phyloP scores from a whole-genome alignment of 495 filamentous ascomycete genomes.

The Bacidia rubella region DNA sequence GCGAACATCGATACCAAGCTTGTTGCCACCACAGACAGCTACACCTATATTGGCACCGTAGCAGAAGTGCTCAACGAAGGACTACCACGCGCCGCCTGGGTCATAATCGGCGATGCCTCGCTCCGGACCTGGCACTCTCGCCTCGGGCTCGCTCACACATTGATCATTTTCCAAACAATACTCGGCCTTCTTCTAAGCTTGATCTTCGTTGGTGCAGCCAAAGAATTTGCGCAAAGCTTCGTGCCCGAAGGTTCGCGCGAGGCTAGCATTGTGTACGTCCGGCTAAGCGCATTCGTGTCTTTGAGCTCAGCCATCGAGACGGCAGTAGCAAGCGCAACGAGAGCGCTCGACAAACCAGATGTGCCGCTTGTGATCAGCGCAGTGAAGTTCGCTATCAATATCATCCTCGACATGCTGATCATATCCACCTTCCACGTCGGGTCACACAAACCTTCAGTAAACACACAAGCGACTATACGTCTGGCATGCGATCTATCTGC shows the following conservation, averaged over 20 bases:
- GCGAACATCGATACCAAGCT: slow-evolving; percentile 50
- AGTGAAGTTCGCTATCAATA: slow-evolving; percentile 51
- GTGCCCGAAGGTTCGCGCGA: slow-evolving; percentile 45
- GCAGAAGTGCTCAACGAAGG: slow-evolving; percentile 63
- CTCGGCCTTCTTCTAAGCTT: slow-evolving; percentile 49
- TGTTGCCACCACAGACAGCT: slow-evolving; percentile 56
- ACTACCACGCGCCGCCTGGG: slow-evolving; percentile 54
- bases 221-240: slow-evolving; percentile 44
- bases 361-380: slow-evolving; percentile 57
- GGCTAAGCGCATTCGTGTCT: slow-evolving; percentile 47
- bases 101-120: slow-evolving; percentile 53
- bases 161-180: slow-evolving; percentile 44
- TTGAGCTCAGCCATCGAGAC: slow-evolving; percentile 51
- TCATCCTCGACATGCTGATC: slow-evolving; percentile 55
- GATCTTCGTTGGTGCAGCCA: slow-evolving; percentile 42
- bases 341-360: slow-evolving; percentile 59
- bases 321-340: slow-evolving; percentile 45
- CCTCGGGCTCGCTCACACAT: slow-evolving; percentile 46
- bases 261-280: slow-evolving; percentile 48
- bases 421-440: slow-evolving; percentile 56
- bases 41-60: slow-evolving; percentile 50
- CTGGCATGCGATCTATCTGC: slow-evolving; percentile 47
- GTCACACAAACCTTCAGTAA: slow-evolving; percentile 28
- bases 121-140: slow-evolving; percentile 39
- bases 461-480: slow-evolving; percentile 37